These are phyloP conservation scores for Entrophospora sp. DNA, from an alignment of 192 early-diverging fungal species.

Conservation along the genomic window DNA sequence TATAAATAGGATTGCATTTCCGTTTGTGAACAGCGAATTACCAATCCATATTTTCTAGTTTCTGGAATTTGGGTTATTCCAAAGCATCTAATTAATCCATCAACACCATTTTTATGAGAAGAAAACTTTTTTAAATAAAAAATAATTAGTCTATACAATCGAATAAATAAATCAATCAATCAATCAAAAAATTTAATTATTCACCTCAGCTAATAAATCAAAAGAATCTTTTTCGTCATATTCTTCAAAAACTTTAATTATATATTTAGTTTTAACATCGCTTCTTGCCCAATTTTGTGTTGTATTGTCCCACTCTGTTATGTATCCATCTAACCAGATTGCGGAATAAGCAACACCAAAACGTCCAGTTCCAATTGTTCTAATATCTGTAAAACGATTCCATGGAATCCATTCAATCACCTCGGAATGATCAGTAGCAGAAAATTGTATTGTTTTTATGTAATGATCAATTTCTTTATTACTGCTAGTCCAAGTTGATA, in stretches of 20 bases:
- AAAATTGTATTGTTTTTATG: neutral
- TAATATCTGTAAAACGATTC: neutral
- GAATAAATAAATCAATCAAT: neutral
- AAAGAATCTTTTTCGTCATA: neutral
- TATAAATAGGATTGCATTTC: neutral
- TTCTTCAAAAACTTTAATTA: neutral
- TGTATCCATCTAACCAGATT: neutral
- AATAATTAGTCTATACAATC: too few relatives aligned
- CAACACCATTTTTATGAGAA: slow-evolving; percentile 3
- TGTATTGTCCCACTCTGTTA: neutral
- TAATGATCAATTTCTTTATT: slow-evolving; percentile 1
- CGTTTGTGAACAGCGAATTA: neutral
- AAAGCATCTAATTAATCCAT: slow-evolving; percentile 7
- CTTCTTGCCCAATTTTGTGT: neutral
- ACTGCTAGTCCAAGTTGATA: neutral
- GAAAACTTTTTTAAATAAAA: neutral
- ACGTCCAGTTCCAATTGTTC: neutral
- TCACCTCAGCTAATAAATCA: slow-evolving; percentile 11
- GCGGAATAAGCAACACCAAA: neutral
- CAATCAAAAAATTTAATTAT: neutral
- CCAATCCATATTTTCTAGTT: neutral
- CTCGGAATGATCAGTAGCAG: neutral
- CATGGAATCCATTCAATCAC: neutral
- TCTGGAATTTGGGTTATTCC: slow-evolving; percentile 10
- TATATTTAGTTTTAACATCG: neutral